Evolutionary conservation across 2,329 filamentous ascomycete genomes (phyloP).

Genomic region (Cordyceps javanica): DNA sequence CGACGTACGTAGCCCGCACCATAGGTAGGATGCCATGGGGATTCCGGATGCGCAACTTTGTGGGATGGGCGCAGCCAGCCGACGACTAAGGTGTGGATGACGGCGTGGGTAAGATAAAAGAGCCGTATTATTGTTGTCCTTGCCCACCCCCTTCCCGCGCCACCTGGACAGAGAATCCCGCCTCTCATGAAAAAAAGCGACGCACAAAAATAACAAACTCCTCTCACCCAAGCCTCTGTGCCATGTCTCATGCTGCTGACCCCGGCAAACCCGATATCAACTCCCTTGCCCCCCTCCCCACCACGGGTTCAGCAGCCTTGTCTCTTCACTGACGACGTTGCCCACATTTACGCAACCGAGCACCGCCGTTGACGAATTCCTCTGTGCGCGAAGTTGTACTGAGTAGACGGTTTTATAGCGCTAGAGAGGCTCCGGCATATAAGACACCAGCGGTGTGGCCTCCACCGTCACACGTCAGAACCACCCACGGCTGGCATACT

Average conservation of each 20-base stretch:
- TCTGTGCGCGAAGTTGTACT: not conserved
- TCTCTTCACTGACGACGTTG: not conserved
- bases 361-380: not conserved
- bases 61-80: not conserved
- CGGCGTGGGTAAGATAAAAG: not conserved
- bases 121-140: not conserved
- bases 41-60: not conserved
- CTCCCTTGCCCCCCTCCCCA: slow-evolving; percentile 1
- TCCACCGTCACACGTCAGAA: not conserved
- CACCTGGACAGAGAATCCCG: not conserved
- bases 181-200: not conserved
- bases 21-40: not conserved
- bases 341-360: not conserved
- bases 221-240: slow-evolving; percentile 1
- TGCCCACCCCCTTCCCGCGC: not conserved
- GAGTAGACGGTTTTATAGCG: not conserved
- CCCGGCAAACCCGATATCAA: slow-evolving; percentile 9
- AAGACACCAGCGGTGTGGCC: slow-evolving; percentile 7
- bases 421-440: not conserved
- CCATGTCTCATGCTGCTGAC: slow-evolving; percentile 6
- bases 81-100: not conserved
- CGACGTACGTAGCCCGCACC: too few species aligned
- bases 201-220: slow-evolving; percentile 8
- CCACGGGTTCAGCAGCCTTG: not conserved
- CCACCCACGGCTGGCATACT: not conserved